A percentile compares a stretch with the other conserved stretches of the same genome.
Conservation (phyloP, 176 grass and related monocot species). For the Phragmites australis region DNA sequence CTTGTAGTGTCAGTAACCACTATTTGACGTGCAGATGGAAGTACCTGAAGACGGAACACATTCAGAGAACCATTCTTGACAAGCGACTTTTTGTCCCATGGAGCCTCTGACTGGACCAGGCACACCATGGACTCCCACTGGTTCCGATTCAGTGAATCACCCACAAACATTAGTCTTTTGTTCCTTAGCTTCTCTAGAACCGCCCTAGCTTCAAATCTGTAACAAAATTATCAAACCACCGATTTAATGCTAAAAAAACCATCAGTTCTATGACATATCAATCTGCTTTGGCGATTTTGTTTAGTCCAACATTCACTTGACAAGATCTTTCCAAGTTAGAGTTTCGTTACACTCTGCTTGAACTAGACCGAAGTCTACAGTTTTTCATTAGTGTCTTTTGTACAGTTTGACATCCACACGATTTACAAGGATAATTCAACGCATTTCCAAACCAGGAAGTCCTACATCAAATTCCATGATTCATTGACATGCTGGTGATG, state of each 20-base stretch:
- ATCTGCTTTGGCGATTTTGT: neutral
- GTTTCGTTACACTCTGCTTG: neutral
- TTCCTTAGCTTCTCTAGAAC: constrained; percentile 64
- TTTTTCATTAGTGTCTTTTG: neutral
- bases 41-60: constrained; percentile 64
- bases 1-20: neutral
- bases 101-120: constrained; percentile 61
- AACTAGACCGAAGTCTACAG: neutral
- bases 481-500: neutral
- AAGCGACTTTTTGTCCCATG: constrained; percentile 59
- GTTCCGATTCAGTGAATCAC: constrained; percentile 73
- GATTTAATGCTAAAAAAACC: constrained; percentile 1
- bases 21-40: neutral
- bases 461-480: neutral
- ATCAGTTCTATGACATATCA: constrained; percentile 2
- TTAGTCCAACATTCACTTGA: neutral
- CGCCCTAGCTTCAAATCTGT: constrained; percentile 58
- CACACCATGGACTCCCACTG: constrained; percentile 90
- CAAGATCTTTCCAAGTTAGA: constrained; percentile 1
- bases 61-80: constrained; percentile 73
- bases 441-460: constrained; percentile 5
- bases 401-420: neutral
- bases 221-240: neutral
- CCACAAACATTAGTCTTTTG: constrained; percentile 80
- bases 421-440: neutral